Evolutionary conservation across 768 basidiomycete species (phyloP).

Genomic region (Boletus rubescentipes): DNA sequence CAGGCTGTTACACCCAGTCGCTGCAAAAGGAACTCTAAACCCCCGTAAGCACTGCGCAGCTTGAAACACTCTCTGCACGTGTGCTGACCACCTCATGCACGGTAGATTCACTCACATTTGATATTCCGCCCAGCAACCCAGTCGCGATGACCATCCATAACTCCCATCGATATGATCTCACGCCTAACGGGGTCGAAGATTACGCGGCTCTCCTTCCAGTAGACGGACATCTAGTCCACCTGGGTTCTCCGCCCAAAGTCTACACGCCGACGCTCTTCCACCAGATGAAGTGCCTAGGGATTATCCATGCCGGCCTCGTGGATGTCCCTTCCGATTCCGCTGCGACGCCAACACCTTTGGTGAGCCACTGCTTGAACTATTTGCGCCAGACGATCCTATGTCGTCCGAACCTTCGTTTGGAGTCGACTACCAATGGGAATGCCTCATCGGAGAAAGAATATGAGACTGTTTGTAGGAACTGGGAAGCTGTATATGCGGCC

Average conservation of each 20-base stretch:
- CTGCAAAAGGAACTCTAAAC: background rate
- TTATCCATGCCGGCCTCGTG: slow-evolving; percentile 27
- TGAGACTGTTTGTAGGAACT: slow-evolving; percentile 28
- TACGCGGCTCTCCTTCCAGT: slow-evolving; percentile 31
- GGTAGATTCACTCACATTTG: slow-evolving; percentile 6
- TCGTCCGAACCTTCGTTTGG: slow-evolving; percentile 27
- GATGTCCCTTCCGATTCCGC: slow-evolving; percentile 7
- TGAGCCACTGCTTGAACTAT: slow-evolving; percentile 30
- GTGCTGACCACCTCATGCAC: background rate
- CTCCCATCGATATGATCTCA: slow-evolving; percentile 21
- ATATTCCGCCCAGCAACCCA: slow-evolving; percentile 8
- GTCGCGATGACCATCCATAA: slow-evolving; percentile 27
- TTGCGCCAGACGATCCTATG: slow-evolving; percentile 34
- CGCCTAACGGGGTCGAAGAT: slow-evolving; percentile 20
- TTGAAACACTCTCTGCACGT: background rate
- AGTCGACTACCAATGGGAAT: slow-evolving; percentile 16
- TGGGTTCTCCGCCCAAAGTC: slow-evolving; percentile 17
- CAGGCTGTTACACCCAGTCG: background rate
- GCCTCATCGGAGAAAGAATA: slow-evolving; percentile 12
- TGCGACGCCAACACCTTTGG: background rate
- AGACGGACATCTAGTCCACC: slow-evolving; percentile 31
- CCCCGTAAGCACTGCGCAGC: background rate
- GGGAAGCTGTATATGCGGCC: slow-evolving; percentile 27
- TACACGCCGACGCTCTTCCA: slow-evolving; percentile 42
- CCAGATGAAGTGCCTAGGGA: slow-evolving; percentile 39